Base-by-base conservation (phyloP, 2,329 filamentous ascomycete genomes). In the Tolypocladium nubicola region DNA sequence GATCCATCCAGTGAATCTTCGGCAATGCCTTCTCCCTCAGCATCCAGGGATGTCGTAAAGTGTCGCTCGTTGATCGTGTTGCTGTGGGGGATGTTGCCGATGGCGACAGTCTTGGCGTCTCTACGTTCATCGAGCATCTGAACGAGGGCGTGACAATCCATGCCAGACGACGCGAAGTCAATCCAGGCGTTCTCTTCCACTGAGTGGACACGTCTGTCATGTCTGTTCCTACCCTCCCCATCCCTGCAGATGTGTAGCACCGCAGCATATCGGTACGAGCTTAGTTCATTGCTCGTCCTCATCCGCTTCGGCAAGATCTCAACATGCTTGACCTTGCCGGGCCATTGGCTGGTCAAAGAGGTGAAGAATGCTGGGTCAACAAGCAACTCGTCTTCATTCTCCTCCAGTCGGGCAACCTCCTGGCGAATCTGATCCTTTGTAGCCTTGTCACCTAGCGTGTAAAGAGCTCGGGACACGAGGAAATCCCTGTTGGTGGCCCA, bases 221-320 rank as follows among this genome's bases (percentile, higher is more conserved):
- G 8, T 33, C 30, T 33, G 30, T 33, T 33, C 30, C 30, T 33
- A 33, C 30, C 30, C 30, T 33, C 30, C 30, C 30, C 30, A 33
- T 33, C 30, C 30, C 30, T 33, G 30, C 30, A 33, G 52, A 40
- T 19, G 38, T 53, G n/a, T 10, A 70, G 30, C 1, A 69, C 62
- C 6, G 65, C 68, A 1, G 62, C 62, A 50, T 67, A 70, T 1
- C 67, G 66, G 45, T 67, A 69, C 6, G 53, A 59, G 56, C 63
- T 68, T 14, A 70, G 60, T 39, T 70, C 68, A 33, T 69, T 69
- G 14, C 63, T 65, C 0, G 66, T 65, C 14, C 53, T 35, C 64
- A 70, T 67, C 10, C 21, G 55, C 58, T 69, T 70, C 7, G 67
- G 67, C 0, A 69, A 16, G 19, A 70, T 64, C 45, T 68, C 67